Base-by-base conservation (phyloP, 2,329 filamentous ascomycete genomes). In the Thyridium curvatum region DNA sequence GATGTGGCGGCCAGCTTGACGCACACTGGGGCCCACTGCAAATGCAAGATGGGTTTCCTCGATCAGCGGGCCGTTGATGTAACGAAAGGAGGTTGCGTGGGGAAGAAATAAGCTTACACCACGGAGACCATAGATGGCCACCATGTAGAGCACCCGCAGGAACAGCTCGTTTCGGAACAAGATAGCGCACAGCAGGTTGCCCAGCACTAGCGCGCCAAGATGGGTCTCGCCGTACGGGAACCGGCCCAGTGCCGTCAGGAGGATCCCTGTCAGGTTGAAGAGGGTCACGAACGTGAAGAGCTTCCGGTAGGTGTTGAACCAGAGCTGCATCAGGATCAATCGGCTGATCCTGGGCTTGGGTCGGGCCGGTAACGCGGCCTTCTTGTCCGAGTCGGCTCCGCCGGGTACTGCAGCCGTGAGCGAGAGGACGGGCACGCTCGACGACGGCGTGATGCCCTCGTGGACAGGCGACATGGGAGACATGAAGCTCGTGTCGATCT, bases 261-360 rank as follows among this genome's bases (percentile, higher is more conserved):
- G 48, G 34, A 65, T 62, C 4, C 61, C 61, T 6, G 43, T 41
- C 13, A 62, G 38, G 51, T 65, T 64, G 41, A 64, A 51, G 37
- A 50, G 18, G 4, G 52, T 56, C 35, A 63, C 58, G 30, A 64
- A 54, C 14, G 51, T 56, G 47, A 65, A 65, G 47, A 65, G 62
- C 46, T 60, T 60, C 15, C 58, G 54, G 43, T 65, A 65, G 9
- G 60, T 60, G 50, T 61, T 64, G 53, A 61, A 63, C 62, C 61
- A 65, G 8, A 65, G 52, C 34, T 50, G 46, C 43, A 62, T 57
- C 2, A 52, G 43, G 17, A 64, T 55, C 58, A 55, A 61, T 38
- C 53, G 51, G 47, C 51, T 55, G 36, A 47, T 34, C 34, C 54
- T 56, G 12, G 29, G 43, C 39, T 52, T 55, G 4, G 46, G 39